These are phyloP conservation scores for Neocatenulostroma microsporum DNA, from an alignment of 2,329 filamentous ascomycete genomes.

Conservation along the genomic window DNA sequence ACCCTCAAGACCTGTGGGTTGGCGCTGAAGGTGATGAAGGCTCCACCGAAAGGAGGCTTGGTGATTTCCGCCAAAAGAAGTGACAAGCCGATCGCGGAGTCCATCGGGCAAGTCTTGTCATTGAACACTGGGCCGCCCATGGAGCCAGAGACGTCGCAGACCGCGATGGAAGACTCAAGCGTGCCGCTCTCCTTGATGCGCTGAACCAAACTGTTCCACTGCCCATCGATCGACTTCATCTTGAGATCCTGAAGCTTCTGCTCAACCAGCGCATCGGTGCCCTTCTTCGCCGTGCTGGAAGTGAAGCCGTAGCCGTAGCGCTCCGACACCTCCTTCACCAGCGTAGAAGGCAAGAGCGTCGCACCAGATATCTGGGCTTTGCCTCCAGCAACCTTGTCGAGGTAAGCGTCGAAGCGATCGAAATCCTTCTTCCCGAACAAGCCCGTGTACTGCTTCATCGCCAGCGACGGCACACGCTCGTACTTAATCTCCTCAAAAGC, in stretches of 20 bases:
- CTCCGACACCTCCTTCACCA: conserved; percentile 31
- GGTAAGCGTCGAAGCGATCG: conserved; percentile 44
- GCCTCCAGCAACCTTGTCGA: conserved; percentile 43
- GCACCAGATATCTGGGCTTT: conserved; percentile 49
- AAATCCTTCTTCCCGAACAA: conserved; percentile 47
- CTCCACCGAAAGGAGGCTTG: conserved; percentile 45
- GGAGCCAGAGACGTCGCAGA: conserved; percentile 52
- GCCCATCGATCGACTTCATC: conserved; percentile 38
- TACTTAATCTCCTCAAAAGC: conserved; percentile 48
- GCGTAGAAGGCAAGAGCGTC: conserved; percentile 45
- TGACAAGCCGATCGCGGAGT: conserved; percentile 50
- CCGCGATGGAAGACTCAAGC: conserved; percentile 47
- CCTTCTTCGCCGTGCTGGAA: conserved; percentile 5
- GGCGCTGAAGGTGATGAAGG: conserved; percentile 49
- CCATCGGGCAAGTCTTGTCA: conserved; percentile 45
- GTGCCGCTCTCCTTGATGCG: conserved; percentile 50
- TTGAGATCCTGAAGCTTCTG: conserved; percentile 28
- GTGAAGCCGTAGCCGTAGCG: background rate
- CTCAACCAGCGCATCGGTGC: conserved; percentile 19
- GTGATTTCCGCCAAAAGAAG: conserved; percentile 50
- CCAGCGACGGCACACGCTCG: conserved; percentile 48
- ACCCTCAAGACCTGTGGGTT: conserved; percentile 37
- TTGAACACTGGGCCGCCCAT: conserved; percentile 38
- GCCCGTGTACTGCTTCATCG: conserved; percentile 47
- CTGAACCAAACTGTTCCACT: conserved; percentile 53